Percentiles rank a stretch among this genome's conserved stretches.
These are phyloP conservation scores for Hyaloscypha variabilis DNA, from an alignment of 495 filamentous ascomycete species.

Conservation along the genomic window DNA sequence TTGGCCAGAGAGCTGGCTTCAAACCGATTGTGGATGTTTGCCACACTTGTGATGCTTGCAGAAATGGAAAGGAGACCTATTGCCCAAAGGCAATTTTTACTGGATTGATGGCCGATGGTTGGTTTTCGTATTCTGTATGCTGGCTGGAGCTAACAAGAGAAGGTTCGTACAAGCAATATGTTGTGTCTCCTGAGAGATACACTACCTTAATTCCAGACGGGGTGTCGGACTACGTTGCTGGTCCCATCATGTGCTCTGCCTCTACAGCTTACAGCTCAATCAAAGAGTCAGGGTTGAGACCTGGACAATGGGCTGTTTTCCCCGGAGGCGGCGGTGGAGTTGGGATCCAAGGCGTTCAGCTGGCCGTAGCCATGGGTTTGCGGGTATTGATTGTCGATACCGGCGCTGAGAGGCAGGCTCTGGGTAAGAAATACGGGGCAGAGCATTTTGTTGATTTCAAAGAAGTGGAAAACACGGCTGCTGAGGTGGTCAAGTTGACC, in stretches of 20 bases:
- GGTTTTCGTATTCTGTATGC: constrained; percentile 2
- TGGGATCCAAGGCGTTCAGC: constrained; percentile 28
- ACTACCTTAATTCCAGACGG: constrained; percentile 45
- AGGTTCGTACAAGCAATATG: constrained; percentile 45
- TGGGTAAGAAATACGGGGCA: constrained; percentile 38
- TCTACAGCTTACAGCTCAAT: constrained; percentile 44
- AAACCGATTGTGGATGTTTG: constrained; percentile 57
- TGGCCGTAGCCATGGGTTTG: constrained; percentile 43
- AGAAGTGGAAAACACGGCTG: constrained; percentile 16
- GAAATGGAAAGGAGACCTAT: constrained; percentile 46
- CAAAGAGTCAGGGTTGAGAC: constrained; percentile 38
- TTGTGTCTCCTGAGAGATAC: constrained; percentile 43
- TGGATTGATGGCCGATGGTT: constrained; percentile 41
- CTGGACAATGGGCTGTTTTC: constrained; percentile 47
- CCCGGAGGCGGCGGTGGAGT: constrained; percentile 39
- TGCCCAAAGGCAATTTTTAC: constrained; percentile 40
- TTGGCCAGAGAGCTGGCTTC: constrained; percentile 55
- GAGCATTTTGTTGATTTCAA: constrained; percentile 44
- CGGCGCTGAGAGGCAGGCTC: constrained; percentile 37
- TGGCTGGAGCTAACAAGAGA: neutral
- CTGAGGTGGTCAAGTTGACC: constrained; percentile 18
- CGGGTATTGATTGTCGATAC: constrained; percentile 41
- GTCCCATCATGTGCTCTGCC: constrained; percentile 49
- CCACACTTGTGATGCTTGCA: constrained; percentile 49
- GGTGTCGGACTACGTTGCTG: constrained; percentile 43